Conservation (phyloP, 73 alveolate genomes). For the Uronychia binucleata region DNA sequence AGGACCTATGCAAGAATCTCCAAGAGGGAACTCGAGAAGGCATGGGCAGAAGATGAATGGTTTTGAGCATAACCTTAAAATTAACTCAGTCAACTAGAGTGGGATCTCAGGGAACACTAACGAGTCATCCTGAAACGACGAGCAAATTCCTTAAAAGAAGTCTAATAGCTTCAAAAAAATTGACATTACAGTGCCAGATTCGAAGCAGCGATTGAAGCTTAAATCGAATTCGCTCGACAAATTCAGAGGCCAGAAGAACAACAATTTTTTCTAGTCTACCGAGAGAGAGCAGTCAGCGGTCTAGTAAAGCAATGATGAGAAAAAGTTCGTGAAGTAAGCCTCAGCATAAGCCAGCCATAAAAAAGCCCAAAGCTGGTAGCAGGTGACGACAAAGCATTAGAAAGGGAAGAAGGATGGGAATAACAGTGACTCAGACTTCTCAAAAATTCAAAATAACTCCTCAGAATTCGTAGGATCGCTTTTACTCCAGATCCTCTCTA, state of each 20-base stretch:
- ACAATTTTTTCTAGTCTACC: no score
- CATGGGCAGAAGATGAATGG: no score
- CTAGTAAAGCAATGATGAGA: neutral
- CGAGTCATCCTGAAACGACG: neutral
- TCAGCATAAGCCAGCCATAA: neutral
- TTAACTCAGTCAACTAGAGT: no score
- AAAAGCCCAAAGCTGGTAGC: neutral
- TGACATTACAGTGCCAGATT: neutral
- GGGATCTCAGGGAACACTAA: no score
- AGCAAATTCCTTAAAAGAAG: neutral
- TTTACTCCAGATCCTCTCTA: neutral
- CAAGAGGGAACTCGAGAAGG: no score
- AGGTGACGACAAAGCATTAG: neutral
- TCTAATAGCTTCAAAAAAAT: neutral
- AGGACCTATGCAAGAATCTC: no score
- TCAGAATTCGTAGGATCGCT: neutral
- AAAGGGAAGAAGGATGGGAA: neutral
- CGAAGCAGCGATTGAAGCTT: neutral
- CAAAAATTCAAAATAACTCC: neutral
- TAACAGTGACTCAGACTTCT: neutral
- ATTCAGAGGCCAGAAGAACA: neutral
- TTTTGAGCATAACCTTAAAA: no score
- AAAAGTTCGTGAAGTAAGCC: neutral
- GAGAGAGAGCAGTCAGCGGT: no score
- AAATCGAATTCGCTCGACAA: neutral